A percentile compares a stretch with the other conserved stretches of the same genome.
These are phyloP conservation scores for Gyrodon lividus DNA, from an alignment of 768 basidiomycete genomes.

Conservation along the genomic window DNA sequence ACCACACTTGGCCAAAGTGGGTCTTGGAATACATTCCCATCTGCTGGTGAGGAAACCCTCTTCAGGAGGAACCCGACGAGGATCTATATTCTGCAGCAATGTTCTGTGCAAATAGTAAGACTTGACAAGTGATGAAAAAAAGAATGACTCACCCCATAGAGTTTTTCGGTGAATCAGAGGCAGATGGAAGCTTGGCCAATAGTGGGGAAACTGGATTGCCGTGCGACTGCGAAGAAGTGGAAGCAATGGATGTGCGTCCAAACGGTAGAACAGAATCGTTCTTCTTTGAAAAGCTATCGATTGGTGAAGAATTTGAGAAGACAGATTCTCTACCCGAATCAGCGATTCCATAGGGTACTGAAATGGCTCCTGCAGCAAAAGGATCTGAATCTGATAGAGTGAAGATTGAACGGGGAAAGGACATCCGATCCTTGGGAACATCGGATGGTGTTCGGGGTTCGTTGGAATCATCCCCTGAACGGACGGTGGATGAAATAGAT, in stretches of 20 bases:
- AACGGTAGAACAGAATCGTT: slow-evolving; percentile 31
- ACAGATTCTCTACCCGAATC: slow-evolving; percentile 52
- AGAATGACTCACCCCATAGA: slow-evolving; percentile 1
- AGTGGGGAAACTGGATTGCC: neutral
- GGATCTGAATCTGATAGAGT: slow-evolving; percentile 66
- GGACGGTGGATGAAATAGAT: slow-evolving; percentile 52
- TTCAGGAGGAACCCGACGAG: slow-evolving; percentile 2
- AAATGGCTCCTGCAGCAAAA: slow-evolving; percentile 52
- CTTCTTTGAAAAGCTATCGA: slow-evolving; percentile 43
- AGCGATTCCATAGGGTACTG: slow-evolving; percentile 36
- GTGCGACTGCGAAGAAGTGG: slow-evolving; percentile 57
- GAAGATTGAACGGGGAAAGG: slow-evolving; percentile 48
- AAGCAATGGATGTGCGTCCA: slow-evolving; percentile 54
- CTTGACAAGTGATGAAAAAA: neutral
- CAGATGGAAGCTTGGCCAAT: neutral
- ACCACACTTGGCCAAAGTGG: slow-evolving; percentile 22
- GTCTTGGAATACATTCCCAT: slow-evolving; percentile 24
- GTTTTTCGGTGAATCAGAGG: slow-evolving; percentile 4
- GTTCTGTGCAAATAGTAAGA: neutral
- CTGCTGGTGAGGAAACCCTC: slow-evolving; percentile 18
- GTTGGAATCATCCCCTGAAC: slow-evolving; percentile 52
- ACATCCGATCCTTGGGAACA: slow-evolving; percentile 25
- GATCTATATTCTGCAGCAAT: neutral
- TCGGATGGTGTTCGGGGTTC: slow-evolving; percentile 58
- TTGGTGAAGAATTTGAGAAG: slow-evolving; percentile 50